Conservation (phyloP, 768 basidiomycete species). For the Xerocomus potaroensis region DNA sequence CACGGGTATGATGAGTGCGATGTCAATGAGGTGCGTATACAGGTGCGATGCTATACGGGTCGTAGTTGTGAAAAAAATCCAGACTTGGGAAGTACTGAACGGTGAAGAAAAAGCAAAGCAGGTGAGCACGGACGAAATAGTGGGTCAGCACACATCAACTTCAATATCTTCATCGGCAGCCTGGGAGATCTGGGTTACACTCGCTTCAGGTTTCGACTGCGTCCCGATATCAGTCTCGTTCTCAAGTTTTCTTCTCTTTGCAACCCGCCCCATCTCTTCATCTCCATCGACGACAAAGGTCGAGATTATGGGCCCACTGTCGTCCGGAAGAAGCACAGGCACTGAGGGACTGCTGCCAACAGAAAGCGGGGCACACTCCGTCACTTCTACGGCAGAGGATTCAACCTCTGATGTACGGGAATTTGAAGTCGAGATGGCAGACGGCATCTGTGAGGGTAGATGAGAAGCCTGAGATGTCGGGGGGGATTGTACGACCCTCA, state of each 20-base stretch:
- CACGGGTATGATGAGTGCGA: constrained; percentile 15
- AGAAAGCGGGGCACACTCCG: constrained; percentile 17
- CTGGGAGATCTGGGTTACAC: constrained; percentile 5
- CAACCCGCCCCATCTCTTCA: constrained; percentile 48
- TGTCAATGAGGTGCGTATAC: constrained; percentile 17
- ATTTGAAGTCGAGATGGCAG: not conserved
- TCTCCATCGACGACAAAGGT: constrained; percentile 61
- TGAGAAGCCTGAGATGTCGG: not conserved
- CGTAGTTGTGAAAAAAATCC: constrained; percentile 1
- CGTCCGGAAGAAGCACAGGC: constrained; percentile 30
- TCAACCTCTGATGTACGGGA: constrained; percentile 3
- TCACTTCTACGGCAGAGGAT: constrained; percentile 3
- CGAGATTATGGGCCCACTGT: constrained; percentile 39
- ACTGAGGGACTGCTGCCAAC: constrained; percentile 25
- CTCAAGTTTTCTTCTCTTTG: constrained; percentile 49
- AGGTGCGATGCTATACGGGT: constrained; percentile 9
- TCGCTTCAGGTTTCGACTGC: constrained; percentile 1
- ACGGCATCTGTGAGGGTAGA: constrained; percentile 2
- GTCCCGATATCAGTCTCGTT: constrained; percentile 1
- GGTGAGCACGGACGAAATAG: not conserved
- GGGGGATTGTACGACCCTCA: constrained; percentile 15
- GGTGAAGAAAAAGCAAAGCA: constrained; percentile 2
- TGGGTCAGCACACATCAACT: constrained; percentile 25
- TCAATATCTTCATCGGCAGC: constrained; percentile 27
- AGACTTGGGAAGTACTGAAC: constrained; percentile 2